Evolutionary conservation across 257 asterid genomes (phyloP).

Genomic region (Gentiana macrophylla): DNA sequence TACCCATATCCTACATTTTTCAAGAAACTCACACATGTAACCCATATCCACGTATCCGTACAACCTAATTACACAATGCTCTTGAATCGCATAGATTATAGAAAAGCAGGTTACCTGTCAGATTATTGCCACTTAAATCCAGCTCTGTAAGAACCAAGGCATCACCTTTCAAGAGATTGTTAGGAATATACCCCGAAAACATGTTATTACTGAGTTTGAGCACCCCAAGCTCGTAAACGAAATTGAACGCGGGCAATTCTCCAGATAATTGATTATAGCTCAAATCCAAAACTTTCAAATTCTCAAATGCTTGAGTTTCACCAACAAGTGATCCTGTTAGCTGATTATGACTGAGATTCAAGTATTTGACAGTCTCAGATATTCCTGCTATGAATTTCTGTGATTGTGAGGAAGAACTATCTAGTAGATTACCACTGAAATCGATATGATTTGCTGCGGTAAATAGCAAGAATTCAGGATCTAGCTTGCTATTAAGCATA

Average conservation of each 20-base stretch:
- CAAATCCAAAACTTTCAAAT: constrained; percentile 75
- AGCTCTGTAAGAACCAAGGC: constrained; percentile 59
- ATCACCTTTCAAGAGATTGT: constrained; percentile 79
- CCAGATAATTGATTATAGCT: constrained; percentile 86
- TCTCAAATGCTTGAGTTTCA: constrained; percentile 52
- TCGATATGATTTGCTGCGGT: constrained; percentile 71
- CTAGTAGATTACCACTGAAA: constrained; percentile 67
- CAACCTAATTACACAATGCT: too few species aligned
- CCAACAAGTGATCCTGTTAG: constrained; percentile 63
- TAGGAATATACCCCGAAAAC: constrained; percentile 70
- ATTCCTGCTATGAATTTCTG: constrained; percentile 40
- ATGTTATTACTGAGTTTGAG: constrained; percentile 65
- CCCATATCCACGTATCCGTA: too few species aligned
- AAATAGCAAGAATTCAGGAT: constrained; percentile 48
- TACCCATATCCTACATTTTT: too few species aligned
- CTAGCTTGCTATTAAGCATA: constrained; percentile 69
- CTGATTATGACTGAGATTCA: constrained; percentile 72
- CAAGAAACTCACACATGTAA: too few species aligned
- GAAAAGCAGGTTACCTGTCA: constrained; percentile 43
- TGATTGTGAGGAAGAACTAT: constrained; percentile 32
- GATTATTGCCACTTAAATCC: constrained; percentile 84
- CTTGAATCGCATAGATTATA: too few species aligned
- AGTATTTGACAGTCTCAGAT: constrained; percentile 52
- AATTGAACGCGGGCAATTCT: constrained; percentile 76
- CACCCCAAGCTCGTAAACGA: constrained; percentile 76